Evolutionary conservation across 139 green algal genomes (phyloP), one percentile per base, ranked within the genome.

Genomic region (Coelastrella sp.): DNA sequence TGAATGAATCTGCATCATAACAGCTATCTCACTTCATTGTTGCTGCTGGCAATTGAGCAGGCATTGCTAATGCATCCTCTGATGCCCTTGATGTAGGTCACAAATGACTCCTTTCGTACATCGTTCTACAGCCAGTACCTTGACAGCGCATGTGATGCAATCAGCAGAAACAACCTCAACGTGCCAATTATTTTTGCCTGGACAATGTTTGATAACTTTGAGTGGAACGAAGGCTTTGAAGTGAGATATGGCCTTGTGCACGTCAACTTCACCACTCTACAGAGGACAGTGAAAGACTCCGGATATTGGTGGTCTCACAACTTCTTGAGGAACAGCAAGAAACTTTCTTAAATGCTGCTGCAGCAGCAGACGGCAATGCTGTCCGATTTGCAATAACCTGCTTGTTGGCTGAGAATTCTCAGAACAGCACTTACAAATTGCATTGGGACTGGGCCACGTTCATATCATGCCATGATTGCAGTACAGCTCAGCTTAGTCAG

Each of bases 231-330:
- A 49, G 84, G 84, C 5, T 88, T 81, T 68, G 84, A 88, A 8
- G 68, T 88, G 49, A 73, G 68, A 8, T 90, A 90, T 61, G 85
- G 85, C 57, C 70, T 90, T 11, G 57, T 90, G 10, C 85, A 90
- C 15, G 85, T 90, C 4, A 73, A 90, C 59, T 90, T 90, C 24
- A 20, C 10, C 49, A 90, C 24, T 4, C 74, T 68, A 15, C 14
- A 90, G 19, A 24, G 85, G 19, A 84, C 24, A 35, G n/a, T 84
- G 7, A 90, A 90, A 73, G 74, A 90, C 6, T 83, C 68, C 1
- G 85, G 73, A 25, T 76, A 70, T 20, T 90, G 85, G 85, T 90
- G 73, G 73, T 84, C 73, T 0, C 14, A 74, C 22, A 8, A 90
- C 56, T 83, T 90, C 27, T 90, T 90, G n/a, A 25, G 19, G 8